Percentiles rank a stretch among this genome's conserved stretches.
phyloP scores from a whole-genome alignment of 2,329 filamentous ascomycete species.

The Colletotrichum orbiculare region DNA sequence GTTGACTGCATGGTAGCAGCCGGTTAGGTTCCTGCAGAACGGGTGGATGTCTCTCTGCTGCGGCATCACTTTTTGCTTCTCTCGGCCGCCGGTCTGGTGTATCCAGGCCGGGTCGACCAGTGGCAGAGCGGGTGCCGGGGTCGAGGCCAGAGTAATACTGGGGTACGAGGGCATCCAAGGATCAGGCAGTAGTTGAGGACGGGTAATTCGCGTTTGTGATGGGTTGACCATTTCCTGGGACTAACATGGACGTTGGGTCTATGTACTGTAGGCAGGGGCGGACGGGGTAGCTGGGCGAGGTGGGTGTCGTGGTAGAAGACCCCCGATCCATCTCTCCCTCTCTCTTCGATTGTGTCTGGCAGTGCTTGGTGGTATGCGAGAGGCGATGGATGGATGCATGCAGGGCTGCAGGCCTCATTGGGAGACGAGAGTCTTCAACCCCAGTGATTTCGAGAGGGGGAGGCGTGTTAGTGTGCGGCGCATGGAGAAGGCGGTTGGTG shows the following conservation, averaged over 20 bases:
- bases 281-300: conserved; percentile 13
- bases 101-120: conserved; percentile 30
- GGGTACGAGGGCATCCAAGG: conserved; percentile 31
- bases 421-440: conserved; percentile 20
- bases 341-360: conserved; percentile 3
- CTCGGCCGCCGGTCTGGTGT: conserved; percentile 4
- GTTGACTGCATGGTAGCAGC: conserved; percentile 15
- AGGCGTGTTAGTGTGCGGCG: conserved; percentile 6
- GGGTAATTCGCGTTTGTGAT: conserved; percentile 31
- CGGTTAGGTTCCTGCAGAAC: conserved; percentile 17
- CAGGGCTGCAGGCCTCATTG: conserved; percentile 26
- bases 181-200: conserved; percentile 34
- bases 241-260: conserved; percentile 23
- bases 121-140: conserved; percentile 23
- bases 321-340: conserved; percentile 13
- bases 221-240: conserved; percentile 25
- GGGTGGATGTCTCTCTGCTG: conserved; percentile 23
- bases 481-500: conserved; percentile 11
- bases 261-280: conserved; percentile 9
- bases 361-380: conserved; percentile 15
- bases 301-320: conserved; percentile 32
- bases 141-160: conserved; percentile 23
- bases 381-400: conserved; percentile 34
- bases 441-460: conserved; percentile 12
- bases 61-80: conserved; percentile 4